phyloP scores from a whole-genome alignment of 2,329 filamentous ascomycete genomes.

The Colletotrichum kahawae region DNA sequence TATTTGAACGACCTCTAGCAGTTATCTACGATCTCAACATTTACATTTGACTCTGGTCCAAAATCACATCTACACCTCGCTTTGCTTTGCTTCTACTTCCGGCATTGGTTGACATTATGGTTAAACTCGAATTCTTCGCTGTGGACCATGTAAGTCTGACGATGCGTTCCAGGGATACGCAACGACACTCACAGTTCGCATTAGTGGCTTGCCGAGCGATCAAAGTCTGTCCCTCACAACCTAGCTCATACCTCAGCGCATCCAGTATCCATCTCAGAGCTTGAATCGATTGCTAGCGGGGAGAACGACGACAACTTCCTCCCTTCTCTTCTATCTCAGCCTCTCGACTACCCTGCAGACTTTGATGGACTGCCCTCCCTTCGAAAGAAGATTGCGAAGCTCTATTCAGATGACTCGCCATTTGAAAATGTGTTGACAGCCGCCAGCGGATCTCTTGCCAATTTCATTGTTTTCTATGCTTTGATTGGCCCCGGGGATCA shows the following conservation, averaged over 20 bases:
- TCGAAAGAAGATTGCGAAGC: not conserved
- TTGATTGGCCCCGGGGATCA: not conserved
- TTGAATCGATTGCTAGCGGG: not conserved
- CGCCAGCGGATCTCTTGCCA: not conserved
- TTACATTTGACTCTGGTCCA: not conserved
- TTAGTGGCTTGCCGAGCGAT: not conserved
- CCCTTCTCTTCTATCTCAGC: not conserved
- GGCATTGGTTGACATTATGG: not conserved
- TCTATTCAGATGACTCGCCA: not conserved
- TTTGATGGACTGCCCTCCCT: not conserved
- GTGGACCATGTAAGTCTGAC: not conserved
- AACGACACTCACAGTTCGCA: not conserved
- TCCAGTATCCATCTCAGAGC: not conserved
- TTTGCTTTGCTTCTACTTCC: not conserved
- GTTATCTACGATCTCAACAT: not conserved
- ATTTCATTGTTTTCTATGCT: not conserved
- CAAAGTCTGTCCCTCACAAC: not conserved
- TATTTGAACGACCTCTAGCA: not conserved
- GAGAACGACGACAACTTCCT: not conserved
- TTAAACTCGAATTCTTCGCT: not conserved
- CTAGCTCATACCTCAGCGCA: not conserved
- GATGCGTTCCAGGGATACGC: not conserved
- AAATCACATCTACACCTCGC: not conserved
- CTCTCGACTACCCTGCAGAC: not conserved
- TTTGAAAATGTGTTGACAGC: not conserved